phyloP scores from a whole-genome alignment of 331 rosid genomes.

The Acacia pycnantha region DNA sequence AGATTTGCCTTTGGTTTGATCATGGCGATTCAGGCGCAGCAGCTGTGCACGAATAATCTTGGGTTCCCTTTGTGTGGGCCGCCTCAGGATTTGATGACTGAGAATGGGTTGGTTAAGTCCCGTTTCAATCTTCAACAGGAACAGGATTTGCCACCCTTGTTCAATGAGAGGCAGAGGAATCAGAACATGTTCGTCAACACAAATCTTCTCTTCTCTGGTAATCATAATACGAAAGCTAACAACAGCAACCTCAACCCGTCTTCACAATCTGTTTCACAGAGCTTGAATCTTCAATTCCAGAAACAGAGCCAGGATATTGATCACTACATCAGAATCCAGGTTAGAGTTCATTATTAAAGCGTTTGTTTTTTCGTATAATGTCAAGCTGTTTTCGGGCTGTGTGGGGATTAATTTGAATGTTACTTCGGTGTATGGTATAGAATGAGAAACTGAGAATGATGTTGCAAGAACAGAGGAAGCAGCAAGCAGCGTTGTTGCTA shows the following conservation, averaged over 20 bases:
- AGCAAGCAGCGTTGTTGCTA: conserved; percentile 34
- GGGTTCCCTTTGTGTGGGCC: conserved; percentile 42
- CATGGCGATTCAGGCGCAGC: conserved; percentile 81
- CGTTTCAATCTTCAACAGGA: conserved; percentile 34
- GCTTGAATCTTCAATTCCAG: conserved; percentile 39
- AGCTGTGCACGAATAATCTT: conserved; percentile 39
- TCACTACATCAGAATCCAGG: conserved; percentile 58
- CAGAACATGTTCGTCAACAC: conserved; percentile 19
- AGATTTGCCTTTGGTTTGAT: not conserved
- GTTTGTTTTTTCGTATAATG: not conserved
- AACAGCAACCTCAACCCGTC: not conserved
- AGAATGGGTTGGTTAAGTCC: conserved; percentile 34
- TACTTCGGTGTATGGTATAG: conserved; percentile 30
- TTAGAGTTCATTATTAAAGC: not conserved
- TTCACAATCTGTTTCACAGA: conserved; percentile 23
- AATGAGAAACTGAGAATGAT: conserved; percentile 51
- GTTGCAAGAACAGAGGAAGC: conserved; percentile 59
- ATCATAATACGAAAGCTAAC: not conserved
- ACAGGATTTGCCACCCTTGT: conserved; percentile 26
- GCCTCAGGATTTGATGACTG: conserved; percentile 33
- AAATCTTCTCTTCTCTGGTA: conserved; percentile 1
- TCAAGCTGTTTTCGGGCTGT: not conserved
- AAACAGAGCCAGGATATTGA: conserved; percentile 58
- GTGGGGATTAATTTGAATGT: not conserved
- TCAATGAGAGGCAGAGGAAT: conserved; percentile 26